Base-by-base conservation (phyloP, 2,329 filamentous ascomycete genomes). In the Geoglossum cookeanum region DNA sequence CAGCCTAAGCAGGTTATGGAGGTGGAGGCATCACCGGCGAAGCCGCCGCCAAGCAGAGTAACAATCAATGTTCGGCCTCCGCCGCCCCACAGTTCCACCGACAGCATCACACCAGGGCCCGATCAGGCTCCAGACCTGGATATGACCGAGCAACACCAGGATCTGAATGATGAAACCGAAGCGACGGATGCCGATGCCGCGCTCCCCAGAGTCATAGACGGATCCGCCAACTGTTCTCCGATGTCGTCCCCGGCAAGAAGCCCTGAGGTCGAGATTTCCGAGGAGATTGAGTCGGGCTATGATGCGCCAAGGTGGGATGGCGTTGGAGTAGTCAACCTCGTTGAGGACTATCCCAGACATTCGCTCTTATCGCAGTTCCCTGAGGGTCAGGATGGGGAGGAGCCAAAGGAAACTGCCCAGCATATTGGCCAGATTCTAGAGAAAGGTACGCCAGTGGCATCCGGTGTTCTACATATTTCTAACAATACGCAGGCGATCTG, bases 201-300 rank as follows among this genome's bases (percentile, higher is more conserved):
- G 15, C 33, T 27, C 17, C 27, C 49, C 5, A 53, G 29, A 53
- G 33, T 30, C 17, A 22, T 30, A 7, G 49, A 53, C n/a, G 30
- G 49, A 1, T 53, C 49, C 22, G 32, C 33, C n/a, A 27, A 32
- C 49, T 30, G 49, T 32, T 57, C 55, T 13, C 32, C 55, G 1
- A 53, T 51, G 32, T 44, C 57, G 3, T 72, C 73, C 15, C 68
- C 72, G 11, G 65, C 68, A 22, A 67, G 68, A 48, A 74, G 72
- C 56, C 72, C 71, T 9, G 69, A 73, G 57, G 75, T 75, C 35
- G 73, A 76, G 63, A 71, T 75, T 15, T 71, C 72, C 6, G 72
- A 74, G 64, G 74, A 75, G 58, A 72, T 73, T 62, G 71, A 73
- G 55, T 70, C 74, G 61, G 71, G 75, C 56, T 68, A 70, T 1